Conservation (phyloP, 148 eudicot genomes). For the Rhododendron molle region DNA sequence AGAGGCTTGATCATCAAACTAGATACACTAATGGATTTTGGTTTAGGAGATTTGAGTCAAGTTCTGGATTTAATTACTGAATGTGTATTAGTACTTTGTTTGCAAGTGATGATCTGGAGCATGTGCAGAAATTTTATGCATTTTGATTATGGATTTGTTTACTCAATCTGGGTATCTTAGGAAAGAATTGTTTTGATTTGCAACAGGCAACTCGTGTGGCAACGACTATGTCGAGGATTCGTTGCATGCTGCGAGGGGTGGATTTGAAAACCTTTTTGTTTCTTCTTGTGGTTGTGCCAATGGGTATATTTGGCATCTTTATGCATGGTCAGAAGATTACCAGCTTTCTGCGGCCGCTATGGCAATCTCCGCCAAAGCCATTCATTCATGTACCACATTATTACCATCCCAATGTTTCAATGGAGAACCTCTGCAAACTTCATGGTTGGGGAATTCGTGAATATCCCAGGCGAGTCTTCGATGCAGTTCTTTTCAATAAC, state of each 20-base stretch:
- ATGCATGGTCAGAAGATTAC: constrained; percentile 45
- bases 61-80: background rate
- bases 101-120: background rate
- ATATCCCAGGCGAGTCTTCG: constrained; percentile 51
- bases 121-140: background rate
- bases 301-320: constrained; percentile 25
- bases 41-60: background rate
- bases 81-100: background rate
- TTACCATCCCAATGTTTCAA: constrained; percentile 41
- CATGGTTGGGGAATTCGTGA: constrained; percentile 57
- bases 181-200: background rate
- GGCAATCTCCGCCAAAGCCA: constrained; percentile 54
- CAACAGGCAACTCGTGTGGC: constrained; percentile 24
- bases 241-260: constrained; percentile 34
- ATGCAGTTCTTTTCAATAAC: constrained; percentile 53
- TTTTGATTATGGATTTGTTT: background rate
- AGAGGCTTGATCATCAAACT: background rate
- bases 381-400: constrained; percentile 44
- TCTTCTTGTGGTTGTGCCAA: constrained; percentile 34
- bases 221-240: constrained; percentile 32
- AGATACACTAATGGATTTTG: background rate
- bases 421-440: constrained; percentile 45
- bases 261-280: constrained; percentile 30
- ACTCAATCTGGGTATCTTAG: background rate
- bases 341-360: constrained; percentile 43